These are phyloP conservation scores for Talaromyces liani DNA, from an alignment of 495 filamentous ascomycete genomes.

Conservation along the genomic window DNA sequence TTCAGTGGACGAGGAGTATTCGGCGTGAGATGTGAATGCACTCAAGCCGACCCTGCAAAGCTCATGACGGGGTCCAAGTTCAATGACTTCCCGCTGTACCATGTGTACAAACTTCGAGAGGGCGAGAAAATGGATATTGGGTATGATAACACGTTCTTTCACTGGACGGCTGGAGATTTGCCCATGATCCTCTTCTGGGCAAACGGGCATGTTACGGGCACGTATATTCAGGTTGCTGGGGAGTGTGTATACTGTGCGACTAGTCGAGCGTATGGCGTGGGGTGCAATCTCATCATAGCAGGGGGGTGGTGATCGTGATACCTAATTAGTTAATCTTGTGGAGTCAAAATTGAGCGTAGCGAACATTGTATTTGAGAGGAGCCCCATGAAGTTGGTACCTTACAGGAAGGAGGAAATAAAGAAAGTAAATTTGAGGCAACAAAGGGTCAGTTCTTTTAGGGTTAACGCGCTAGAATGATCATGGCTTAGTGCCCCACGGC, in stretches of 20 bases:
- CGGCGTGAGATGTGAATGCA: neutral
- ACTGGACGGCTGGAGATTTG: neutral
- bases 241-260: neutral
- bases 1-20: neutral
- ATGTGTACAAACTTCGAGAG: neutral
- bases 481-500: neutral
- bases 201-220: neutral
- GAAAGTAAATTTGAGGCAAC: too few relatives aligned
- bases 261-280: neutral
- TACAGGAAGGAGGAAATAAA: too few relatives aligned
- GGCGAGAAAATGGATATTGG: neutral
- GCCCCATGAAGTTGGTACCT: too few relatives aligned
- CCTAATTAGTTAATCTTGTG: neutral
- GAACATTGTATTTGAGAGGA: too few relatives aligned
- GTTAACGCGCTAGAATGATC: neutral
- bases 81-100: neutral
- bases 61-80: neutral
- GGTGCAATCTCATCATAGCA: neutral
- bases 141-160: neutral
- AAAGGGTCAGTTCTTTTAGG: neutral
- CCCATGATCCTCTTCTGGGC: neutral
- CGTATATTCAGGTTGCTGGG: slow-evolving; percentile 1
- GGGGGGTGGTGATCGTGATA: neutral
- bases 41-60: neutral
- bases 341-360: neutral